Base-by-base conservation (phyloP, 2,329 filamentous ascomycete genomes). In the Dendrostoma leiphaemia region DNA sequence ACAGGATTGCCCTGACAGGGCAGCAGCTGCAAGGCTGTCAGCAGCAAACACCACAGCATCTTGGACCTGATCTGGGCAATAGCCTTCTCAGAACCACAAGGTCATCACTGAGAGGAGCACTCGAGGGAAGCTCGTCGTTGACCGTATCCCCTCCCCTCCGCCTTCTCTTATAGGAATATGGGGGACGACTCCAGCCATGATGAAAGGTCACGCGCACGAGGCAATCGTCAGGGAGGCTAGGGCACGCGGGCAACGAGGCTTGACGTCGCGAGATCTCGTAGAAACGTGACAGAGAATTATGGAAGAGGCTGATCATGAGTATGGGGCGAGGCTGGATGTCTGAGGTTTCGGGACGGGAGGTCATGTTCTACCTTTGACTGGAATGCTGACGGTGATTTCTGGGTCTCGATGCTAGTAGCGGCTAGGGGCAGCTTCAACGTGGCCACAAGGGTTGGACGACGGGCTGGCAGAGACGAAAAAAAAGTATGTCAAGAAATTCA, bases 11-110 rank as follows among this genome's bases (percentile, higher is more conserved):
- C 53, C 26, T 48, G 49, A 35, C 49, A 53, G 43, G 19, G 29
- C 15, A 50, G 15, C 32, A 56, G 45, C 56, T 59, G 56, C 31
- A 59, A 31, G 6, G 53, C 46, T 17, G 47, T 57, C 53, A 59
- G 50, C 35, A 53, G 24, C 35, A 59, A 6, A 50, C 38, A 56
- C 40, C 29, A 56, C 23, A 48, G 40, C 53, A 48, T 56, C 15
- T 40, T 59, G 24, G 29, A 47, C 51, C 40, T 56, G 50, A 19
- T 31, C 48, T 40, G 28, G 19, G 9, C 21, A 10, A 31, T 28
- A 40, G 31, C 31, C 45, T 53, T 35, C 17, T 26, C n/a, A 37
- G 35, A 13, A 49, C 21, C 17, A 43, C 19, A 19, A 29, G 19
- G 17, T 13, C 13, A 13, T 34, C 23, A 23, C 17, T 10, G 10